phyloP scores from a whole-genome alignment of 352 stramenopile species.

The Aphanomyces invadans region DNA sequence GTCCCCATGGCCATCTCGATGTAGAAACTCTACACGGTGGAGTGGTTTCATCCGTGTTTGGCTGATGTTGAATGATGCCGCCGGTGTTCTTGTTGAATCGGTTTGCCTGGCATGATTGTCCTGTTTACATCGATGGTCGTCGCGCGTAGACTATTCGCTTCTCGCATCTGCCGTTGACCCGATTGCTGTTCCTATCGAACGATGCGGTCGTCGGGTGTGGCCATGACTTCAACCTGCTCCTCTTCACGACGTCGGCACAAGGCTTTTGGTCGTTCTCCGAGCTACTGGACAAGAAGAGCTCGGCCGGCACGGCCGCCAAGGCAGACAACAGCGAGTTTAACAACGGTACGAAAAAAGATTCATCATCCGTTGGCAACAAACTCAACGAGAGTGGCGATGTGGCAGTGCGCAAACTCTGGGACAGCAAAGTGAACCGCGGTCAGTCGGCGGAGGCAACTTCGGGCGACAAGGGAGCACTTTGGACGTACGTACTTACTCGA shows the following conservation, averaged over 20 bases:
- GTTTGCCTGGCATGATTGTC: too few species aligned
- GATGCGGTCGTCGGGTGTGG: conserved; percentile 79
- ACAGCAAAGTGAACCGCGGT: conserved; percentile 77
- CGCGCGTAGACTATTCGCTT: conserved; percentile 78
- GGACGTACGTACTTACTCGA: conserved; percentile 52
- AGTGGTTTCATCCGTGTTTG: too few species aligned
- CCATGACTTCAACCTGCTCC: conserved; percentile 88
- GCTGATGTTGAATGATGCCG: too few species aligned
- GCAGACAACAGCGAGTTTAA: conserved; percentile 13
- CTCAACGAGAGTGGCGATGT: too few species aligned
- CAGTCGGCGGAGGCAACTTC: conserved; percentile 76
- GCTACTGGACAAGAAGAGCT: conserved; percentile 12
- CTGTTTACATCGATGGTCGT: neutral
- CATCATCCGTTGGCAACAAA: neutral
- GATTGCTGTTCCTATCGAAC: conserved; percentile 86
- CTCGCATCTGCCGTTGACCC: conserved; percentile 69
- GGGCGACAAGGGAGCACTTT: conserved; percentile 70
- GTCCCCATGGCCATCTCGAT: too few species aligned
- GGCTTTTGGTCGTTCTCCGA: conserved; percentile 49
- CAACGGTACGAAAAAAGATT: neutral
- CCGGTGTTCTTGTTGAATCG: too few species aligned
- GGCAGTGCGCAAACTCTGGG: conserved; percentile 56
- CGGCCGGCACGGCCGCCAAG: neutral
- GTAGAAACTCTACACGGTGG: too few species aligned
- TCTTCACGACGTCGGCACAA: conserved; percentile 75